A percentile compares a stretch with the other conserved stretches of the same genome.
phyloP scores from a whole-genome alignment of 2,329 filamentous ascomycete genomes.

The Alternaria ventricosa region DNA sequence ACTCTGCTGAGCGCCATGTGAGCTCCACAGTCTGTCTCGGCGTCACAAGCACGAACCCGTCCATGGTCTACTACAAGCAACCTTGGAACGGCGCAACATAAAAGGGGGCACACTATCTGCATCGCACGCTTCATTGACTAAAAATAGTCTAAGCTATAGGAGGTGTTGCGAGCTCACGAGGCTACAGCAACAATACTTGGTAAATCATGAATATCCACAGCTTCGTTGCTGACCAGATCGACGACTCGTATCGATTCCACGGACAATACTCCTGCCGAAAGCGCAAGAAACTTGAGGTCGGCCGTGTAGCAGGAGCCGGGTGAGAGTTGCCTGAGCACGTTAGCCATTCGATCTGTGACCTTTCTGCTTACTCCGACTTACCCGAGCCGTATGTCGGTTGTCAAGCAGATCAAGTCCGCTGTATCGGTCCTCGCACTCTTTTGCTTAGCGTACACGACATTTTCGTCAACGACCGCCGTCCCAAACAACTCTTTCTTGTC shows the following conservation, averaged over 20 bases:
- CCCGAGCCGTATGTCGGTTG: slow-evolving; percentile 76
- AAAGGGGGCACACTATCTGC: not conserved
- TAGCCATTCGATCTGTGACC: slow-evolving; percentile 5
- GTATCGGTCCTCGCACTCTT: slow-evolving; percentile 68
- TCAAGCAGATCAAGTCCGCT: slow-evolving; percentile 75
- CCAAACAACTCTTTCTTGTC: slow-evolving; percentile 55
- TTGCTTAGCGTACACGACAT: slow-evolving; percentile 74
- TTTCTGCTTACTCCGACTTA: slow-evolving; percentile 42
- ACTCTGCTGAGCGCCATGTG: not conserved
- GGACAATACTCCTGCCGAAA: slow-evolving; percentile 70
- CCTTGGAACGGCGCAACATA: not conserved
- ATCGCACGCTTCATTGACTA: not conserved
- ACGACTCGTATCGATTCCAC: slow-evolving; percentile 76
- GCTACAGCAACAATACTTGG: slow-evolving; percentile 65
- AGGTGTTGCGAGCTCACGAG: slow-evolving; percentile 4
- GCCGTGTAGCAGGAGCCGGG: slow-evolving; percentile 76
- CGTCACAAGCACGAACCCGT: not conserved
- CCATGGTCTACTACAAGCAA: not conserved
- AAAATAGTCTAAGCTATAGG: not conserved
- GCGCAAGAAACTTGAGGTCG: slow-evolving; percentile 74
- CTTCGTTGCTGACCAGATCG: slow-evolving; percentile 76
- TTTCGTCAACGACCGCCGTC: slow-evolving; percentile 74
- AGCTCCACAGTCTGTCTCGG: not conserved
- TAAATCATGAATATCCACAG: slow-evolving; percentile 77
- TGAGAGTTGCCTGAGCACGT: slow-evolving; percentile 64